Evolutionary conservation across 2,329 filamentous ascomycete genomes (phyloP), one percentile per base, ranked within the genome.

Genomic region (Trichoderma afroharzianum): DNA sequence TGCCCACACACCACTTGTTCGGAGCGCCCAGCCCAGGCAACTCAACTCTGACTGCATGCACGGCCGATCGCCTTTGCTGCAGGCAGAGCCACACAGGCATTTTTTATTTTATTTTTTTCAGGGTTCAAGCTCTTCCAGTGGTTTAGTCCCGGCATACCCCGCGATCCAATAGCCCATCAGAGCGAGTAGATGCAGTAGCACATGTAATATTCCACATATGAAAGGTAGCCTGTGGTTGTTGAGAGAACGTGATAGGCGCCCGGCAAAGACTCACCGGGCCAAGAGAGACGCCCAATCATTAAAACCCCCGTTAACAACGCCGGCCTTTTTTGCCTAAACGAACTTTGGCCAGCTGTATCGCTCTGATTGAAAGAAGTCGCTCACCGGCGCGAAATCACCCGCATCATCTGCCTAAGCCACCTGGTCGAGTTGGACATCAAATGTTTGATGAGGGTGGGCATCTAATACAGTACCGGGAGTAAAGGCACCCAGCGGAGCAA

Each of bases 341-440:
- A 68, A 36, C 43, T 21, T 18, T n/a, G 57, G 53, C 63, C 67
- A 69, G 67, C 67, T 69, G 67, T 61, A 61, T 62, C 26, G 12
- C 21, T 62, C 67, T 69, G 57, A 62, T 69, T 53, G 67, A 69
- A 36, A 50, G 39, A 62, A 0, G 3, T 32, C 30, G n/a, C n/a
- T 66, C 63, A n/a, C 63, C 43, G 55, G 50, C n/a, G 67, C 43
- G 39, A 53, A 39, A 64, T 24, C 57, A 62, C 67, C 30, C 67
- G 57, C 57, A 62, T 69, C 67, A 69, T 69, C 67, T 69, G 67
- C 67, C 67, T 32, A 58, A 67, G 63, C 63, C 39, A 30, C 47
- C 63, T 55, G 39, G 39, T 43, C 39, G 39, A 43, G 50, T 55
- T 24, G 47, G 55, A 39, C 15, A 43, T 39, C 63, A 30, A n/a